phyloP scores from a whole-genome alignment of 495 filamentous ascomycete species.

The Parathielavia appendiculata region DNA sequence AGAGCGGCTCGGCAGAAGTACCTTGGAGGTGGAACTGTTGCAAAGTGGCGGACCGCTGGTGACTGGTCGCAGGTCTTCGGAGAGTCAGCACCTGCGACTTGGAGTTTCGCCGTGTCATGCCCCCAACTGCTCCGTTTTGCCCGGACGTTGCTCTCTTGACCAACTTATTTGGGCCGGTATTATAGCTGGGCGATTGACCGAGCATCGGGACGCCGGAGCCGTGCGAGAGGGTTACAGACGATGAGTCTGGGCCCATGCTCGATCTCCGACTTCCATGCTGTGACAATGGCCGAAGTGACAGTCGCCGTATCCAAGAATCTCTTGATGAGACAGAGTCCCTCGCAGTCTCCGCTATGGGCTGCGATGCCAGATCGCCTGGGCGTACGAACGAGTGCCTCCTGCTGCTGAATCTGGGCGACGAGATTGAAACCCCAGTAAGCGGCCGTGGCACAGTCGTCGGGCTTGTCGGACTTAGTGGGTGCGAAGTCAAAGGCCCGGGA shows the following conservation, averaged over 20 bases:
- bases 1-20: conserved; percentile 20
- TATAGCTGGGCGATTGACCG: conserved; percentile 34
- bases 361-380: conserved; percentile 32
- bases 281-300: conserved; percentile 68
- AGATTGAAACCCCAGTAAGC: conserved; percentile 29
- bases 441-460: conserved; percentile 26
- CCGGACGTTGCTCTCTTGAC: conserved; percentile 73
- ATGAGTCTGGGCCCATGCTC: conserved; percentile 62
- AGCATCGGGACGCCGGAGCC: conserved; percentile 65
- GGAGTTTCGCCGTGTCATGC: conserved; percentile 38
- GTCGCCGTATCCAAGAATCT: conserved; percentile 70
- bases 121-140: conserved; percentile 43
- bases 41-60: conserved; percentile 72
- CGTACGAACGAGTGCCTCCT: conserved; percentile 46
- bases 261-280: conserved; percentile 62
- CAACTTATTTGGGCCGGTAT: conserved; percentile 71
- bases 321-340: conserved; percentile 51
- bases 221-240: conserved; percentile 65
- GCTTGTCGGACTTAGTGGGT: conserved; percentile 33
- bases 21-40: conserved; percentile 43
- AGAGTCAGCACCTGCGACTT: conserved; percentile 54
- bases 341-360: conserved; percentile 35
- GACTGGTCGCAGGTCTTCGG: conserved; percentile 77
- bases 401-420: conserved; percentile 28
- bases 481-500: conserved; percentile 27